These are phyloP conservation scores for Diaporthe caulivora DNA, from an alignment of 2,329 filamentous ascomycete genomes.

Conservation along the genomic window DNA sequence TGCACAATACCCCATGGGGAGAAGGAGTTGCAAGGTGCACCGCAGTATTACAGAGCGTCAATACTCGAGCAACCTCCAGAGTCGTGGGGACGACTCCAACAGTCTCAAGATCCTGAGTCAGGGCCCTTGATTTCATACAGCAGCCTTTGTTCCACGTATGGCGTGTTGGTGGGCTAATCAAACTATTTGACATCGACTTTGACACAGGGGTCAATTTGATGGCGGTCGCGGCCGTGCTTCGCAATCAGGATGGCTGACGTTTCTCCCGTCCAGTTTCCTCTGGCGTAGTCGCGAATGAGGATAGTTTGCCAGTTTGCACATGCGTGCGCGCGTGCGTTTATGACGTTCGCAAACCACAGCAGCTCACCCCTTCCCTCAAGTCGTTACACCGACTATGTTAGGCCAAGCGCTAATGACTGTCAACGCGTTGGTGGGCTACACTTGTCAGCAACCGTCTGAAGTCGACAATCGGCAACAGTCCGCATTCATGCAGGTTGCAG, in stretches of 20 bases:
- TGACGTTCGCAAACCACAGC: slow-evolving; percentile 4
- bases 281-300: not conserved
- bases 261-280: not conserved
- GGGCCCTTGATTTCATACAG: not conserved
- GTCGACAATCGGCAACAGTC: slow-evolving; percentile 5
- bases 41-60: not conserved
- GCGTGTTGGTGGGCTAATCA: not conserved
- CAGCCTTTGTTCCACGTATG: not conserved
- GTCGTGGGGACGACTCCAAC: not conserved
- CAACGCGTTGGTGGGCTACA: not conserved
- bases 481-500: slow-evolving; percentile 1
- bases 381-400: slow-evolving; percentile 31
- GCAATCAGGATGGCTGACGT: slow-evolving; percentile 2
- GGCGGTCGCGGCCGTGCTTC: not conserved
- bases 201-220: not conserved
- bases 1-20: slow-evolving; percentile 19
- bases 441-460: slow-evolving; percentile 18
- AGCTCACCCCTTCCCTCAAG: not conserved
- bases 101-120: not conserved
- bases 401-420: slow-evolving; percentile 6
- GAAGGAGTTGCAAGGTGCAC: not conserved
- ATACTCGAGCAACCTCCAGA: not conserved
- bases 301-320: not conserved
- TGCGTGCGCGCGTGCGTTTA: not conserved
- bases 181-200: not conserved